phyloP scores from a whole-genome alignment of 352 stramenopile species.

The Phytophthora pisi region DNA sequence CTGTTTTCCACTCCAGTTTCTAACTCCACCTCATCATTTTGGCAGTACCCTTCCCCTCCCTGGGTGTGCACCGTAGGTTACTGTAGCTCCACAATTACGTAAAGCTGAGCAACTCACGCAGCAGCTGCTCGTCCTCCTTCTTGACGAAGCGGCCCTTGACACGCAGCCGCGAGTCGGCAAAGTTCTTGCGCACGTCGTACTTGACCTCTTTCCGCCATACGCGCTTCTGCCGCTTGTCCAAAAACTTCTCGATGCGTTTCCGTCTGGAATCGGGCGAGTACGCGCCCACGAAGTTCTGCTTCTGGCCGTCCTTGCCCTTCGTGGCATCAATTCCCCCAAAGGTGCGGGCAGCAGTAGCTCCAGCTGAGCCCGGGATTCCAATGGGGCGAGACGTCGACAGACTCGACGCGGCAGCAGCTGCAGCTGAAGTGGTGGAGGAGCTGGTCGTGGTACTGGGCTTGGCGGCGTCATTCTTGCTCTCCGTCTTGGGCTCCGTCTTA shows the following conservation, averaged over 20 bases:
- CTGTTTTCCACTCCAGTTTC: not conserved
- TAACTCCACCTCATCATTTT: conserved; percentile 9
- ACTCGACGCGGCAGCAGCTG: conserved; percentile 32
- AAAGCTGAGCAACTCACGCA: conserved; percentile 85
- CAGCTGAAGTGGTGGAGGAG: conserved; percentile 8
- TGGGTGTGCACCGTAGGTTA: conserved; percentile 14
- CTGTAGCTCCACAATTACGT: conserved; percentile 49
- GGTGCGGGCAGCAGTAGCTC: conserved; percentile 34
- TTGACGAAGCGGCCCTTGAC: conserved; percentile 98
- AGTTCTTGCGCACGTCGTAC: conserved; percentile 98
- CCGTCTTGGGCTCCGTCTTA: conserved; percentile 57
- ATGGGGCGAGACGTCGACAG: conserved; percentile 80
- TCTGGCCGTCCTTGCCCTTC: conserved; percentile 67
- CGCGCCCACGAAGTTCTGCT: conserved; percentile 91
- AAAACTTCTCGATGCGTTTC: conserved; percentile 94
- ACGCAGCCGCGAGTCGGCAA: conserved; percentile 96
- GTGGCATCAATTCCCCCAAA: conserved; percentile 47
- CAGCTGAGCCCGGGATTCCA: conserved; percentile 72
- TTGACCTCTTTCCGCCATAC: conserved; percentile 97
- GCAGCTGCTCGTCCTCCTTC: conserved; percentile 95
- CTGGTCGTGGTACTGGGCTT: conserved; percentile 7
- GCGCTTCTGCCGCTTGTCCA: conserved; percentile 95
- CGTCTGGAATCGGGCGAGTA: conserved; percentile 95
- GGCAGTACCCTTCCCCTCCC: conserved; percentile 5
- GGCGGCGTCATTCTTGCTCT: conserved; percentile 41